A percentile compares a stretch with the other conserved stretches of the same genome.
Conservation (phyloP, 2,329 filamentous ascomycete species). For the Monosporascus sp. region DNA sequence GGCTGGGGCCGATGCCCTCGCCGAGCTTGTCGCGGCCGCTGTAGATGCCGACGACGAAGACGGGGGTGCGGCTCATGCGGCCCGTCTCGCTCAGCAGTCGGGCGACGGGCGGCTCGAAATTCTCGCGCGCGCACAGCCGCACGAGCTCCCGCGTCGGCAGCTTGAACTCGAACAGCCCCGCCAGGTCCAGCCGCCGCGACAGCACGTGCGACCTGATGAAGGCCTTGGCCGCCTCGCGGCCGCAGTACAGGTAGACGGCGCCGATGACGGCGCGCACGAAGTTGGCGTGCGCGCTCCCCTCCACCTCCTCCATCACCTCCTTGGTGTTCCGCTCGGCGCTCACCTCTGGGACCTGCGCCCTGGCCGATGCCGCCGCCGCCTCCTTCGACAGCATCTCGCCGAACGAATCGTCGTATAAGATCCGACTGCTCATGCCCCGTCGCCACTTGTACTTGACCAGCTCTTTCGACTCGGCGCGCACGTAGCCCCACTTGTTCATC, state of each 20-base stretch:
- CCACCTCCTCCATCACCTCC: conserved; percentile 15
- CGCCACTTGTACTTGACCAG: conserved; percentile 50
- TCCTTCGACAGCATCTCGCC: conserved; percentile 53
- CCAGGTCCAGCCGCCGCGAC: conserved; percentile 70
- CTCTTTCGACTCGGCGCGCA: conserved; percentile 44
- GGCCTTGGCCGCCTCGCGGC: conserved; percentile 68
- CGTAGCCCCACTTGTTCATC: conserved; percentile 46
- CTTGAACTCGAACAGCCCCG: conserved; percentile 75
- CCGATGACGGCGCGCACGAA: conserved; percentile 83
- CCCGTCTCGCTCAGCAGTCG: conserved; percentile 89
- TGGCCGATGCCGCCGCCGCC: not conserved
- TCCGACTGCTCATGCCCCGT: conserved; percentile 67
- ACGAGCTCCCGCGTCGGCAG: conserved; percentile 79
- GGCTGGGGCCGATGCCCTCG: conserved; percentile 75
- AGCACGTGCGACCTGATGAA: conserved; percentile 85
- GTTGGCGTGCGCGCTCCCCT: conserved; percentile 54
- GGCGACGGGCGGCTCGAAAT: conserved; percentile 82
- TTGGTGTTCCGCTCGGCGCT: conserved; percentile 18
- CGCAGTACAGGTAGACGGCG: conserved; percentile 79
- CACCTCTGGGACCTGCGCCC: conserved; percentile 8
- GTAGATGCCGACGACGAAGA: conserved; percentile 92
- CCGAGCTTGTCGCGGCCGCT: conserved; percentile 87
- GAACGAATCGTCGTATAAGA: conserved; percentile 81
- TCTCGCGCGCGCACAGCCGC: conserved; percentile 79
- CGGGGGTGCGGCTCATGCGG: conserved; percentile 74